Conservation (phyloP, 1,284 basidiomycete genomes). For the Leccinum subrobustum region DNA sequence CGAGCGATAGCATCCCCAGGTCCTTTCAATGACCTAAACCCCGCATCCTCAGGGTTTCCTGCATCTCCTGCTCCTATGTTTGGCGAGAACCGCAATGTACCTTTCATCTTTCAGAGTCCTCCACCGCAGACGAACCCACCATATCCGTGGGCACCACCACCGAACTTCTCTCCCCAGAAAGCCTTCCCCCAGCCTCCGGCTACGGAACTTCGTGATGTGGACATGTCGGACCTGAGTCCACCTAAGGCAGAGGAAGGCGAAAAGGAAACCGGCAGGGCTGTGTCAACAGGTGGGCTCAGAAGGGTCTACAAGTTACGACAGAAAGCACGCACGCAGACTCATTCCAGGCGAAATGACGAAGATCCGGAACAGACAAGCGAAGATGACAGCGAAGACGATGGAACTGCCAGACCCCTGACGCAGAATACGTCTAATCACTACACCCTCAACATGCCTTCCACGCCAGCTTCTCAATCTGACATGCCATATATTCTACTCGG, state of each 20-base stretch:
- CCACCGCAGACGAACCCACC: conserved; percentile 45
- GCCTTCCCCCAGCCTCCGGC: conserved; percentile 48
- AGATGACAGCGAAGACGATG: conserved; percentile 37
- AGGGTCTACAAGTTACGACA: conserved; percentile 67
- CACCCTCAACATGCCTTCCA: conserved; percentile 72
- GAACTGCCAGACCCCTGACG: conserved; percentile 40
- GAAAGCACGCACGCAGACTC: conserved; percentile 40
- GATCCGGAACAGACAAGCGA: conserved; percentile 47
- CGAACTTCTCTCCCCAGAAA: conserved; percentile 55
- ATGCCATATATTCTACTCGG: conserved; percentile 77
- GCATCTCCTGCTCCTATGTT: conserved; percentile 50
- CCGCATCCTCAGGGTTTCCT: conserved; percentile 45
- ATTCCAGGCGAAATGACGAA: conserved; percentile 31
- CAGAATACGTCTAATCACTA: conserved; percentile 74
- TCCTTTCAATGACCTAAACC: conserved; percentile 50
- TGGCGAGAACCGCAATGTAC: conserved; percentile 60
- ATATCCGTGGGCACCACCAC: conserved; percentile 64
- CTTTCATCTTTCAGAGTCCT: conserved; percentile 67
- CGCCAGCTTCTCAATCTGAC: conserved; percentile 54
- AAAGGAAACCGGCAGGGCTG: conserved; percentile 43
- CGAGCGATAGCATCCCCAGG: conserved; percentile 40
- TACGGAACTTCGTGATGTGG: conserved; percentile 61
- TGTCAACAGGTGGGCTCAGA: conserved; percentile 68
- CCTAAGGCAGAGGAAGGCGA: conserved; percentile 44
- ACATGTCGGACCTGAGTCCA: conserved; percentile 73